Base-by-base conservation (phyloP, 23 red algal species). In the Gracilariopsis chorda region DNA sequence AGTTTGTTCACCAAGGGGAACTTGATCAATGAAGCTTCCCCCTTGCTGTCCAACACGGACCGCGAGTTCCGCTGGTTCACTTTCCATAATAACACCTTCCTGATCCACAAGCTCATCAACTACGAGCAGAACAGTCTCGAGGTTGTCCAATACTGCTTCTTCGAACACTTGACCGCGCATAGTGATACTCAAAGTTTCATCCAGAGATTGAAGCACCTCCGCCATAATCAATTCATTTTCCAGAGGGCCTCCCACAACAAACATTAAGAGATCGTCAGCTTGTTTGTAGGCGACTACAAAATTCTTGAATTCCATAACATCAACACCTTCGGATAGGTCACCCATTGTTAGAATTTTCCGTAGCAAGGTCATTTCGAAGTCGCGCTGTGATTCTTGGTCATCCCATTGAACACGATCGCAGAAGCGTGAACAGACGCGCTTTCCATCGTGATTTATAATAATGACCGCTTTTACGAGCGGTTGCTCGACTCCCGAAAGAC, bases 1-100 rank as follows among this genome's bases (percentile, higher is more conserved):
- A 17, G 92, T 94, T 47, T 94, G 92, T 44, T 94, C 92, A 4
- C 92, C 92, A 13, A 94, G 73, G 9, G 92, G 92, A 48, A 94
- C 84, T 64, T 88, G 76, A 42, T 87, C 83, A 48, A 88, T 94
- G 48, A 87, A 89, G 17, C 71, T 77, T 43, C 68, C 63, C 30
- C 82, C 84, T 37, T 86, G 78, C 60, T 83, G 82, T 19, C 92
- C 94, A 16, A 72, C 88, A 7, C 94, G 77, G 17, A 52, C 60
- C 0, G 82, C 87, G 40, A 96, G 45, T 75, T 96, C 94, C 40
- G 52, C 14, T 39, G 88, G 45, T 17, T 96, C 94, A 21, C 81
- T 88, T 80, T 96, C 94, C 79, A 96, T 86, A 48, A 96, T 92
- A 19, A 96, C 80, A 52, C 94, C 94, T 84, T 96, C 94, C 41